Base-by-base conservation (phyloP, 169 alveolate genomes). In the Theileria equi region DNA sequence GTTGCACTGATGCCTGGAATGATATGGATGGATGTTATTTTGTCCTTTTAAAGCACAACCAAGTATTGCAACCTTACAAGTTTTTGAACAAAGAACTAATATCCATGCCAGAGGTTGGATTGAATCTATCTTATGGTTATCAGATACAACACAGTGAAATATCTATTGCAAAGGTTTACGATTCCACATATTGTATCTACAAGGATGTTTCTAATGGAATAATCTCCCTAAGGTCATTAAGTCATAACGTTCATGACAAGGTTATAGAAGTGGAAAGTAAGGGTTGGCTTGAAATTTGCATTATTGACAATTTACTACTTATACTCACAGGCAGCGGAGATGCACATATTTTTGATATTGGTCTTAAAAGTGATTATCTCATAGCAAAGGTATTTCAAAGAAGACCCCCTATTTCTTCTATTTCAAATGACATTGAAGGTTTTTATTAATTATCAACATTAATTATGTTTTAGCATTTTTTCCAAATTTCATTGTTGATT, bases 211-310 rank as follows among this genome's bases (percentile, higher is more conserved):
- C 29, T 28, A 64, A 53, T 17, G 84, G 84, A 58, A 73, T 47
- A n/a, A 19, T 73, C 25, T 73, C 84, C 23, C 70, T 73, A 19
- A 17, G 84, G 21, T 64, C 84, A 16, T 17, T 73, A 17, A 54
- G 60, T 16, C 53, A 63, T 47, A 73, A 53, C 63, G 50, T 62
- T n/a, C 38, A 23, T 1, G 84, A 73, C 34, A 63, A 60, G 21
- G 84, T 73, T 21, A 61, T 73, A 26, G 76, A 62, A 36, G 61
- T 73, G 16, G 19, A 54, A 5, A 29, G 84, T 48, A 68, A 73
- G 34, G 84, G 84, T 73, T 63, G 78, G 84, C 29, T 73, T 52
- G 84, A 73, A 13, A 63, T 73, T 5, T 44, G 58, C 13, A 58
- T 73, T 2, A 16, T 48, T 13, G 84, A 73, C 34, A 73, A 73